These are phyloP conservation scores for Trichoderma harzianum DNA, from an alignment of 2,329 filamentous ascomycete genomes.

Conservation along the genomic window DNA sequence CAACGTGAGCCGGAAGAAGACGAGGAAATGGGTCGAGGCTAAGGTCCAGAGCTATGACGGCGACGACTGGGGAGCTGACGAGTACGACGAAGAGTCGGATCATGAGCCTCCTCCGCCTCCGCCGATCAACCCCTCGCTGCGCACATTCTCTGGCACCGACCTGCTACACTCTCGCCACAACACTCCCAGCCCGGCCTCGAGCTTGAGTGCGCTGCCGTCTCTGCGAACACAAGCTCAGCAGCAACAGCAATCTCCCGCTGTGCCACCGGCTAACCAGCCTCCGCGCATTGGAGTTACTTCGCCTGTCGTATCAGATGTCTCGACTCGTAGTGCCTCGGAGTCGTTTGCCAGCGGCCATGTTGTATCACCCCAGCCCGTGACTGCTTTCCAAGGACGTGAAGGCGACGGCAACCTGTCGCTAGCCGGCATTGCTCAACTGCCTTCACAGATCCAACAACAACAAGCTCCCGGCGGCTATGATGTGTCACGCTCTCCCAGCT, in stretches of 20 bases:
- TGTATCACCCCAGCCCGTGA: slow-evolving; percentile 15
- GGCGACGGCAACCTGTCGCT: slow-evolving; percentile 7
- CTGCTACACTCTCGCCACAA: slow-evolving; percentile 14
- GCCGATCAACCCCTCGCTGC: slow-evolving; percentile 8
- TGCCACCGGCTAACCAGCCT: neutral
- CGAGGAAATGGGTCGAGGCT: slow-evolving; percentile 91
- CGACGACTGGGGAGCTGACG: slow-evolving; percentile 83
- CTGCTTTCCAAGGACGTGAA: neutral
- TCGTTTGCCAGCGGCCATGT: neutral
- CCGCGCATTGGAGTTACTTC: slow-evolving; percentile 3
- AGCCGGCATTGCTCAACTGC: slow-evolving; percentile 1
- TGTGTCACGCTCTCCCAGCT: slow-evolving; percentile 9
- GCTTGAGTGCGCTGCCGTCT: slow-evolving; percentile 10
- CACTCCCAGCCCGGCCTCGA: slow-evolving; percentile 3
- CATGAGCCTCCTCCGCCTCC: slow-evolving; percentile 29
- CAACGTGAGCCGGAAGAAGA: slow-evolving; percentile 85
- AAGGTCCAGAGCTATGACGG: slow-evolving; percentile 85
- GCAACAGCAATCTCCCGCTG: slow-evolving; percentile 2
- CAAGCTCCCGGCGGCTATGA: neutral
- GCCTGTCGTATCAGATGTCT: slow-evolving; percentile 15
- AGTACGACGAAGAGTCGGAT: slow-evolving; percentile 50
- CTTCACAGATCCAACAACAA: slow-evolving; percentile 1
- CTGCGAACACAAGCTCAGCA: neutral
- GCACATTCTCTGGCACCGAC: slow-evolving; percentile 16
- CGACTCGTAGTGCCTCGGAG: slow-evolving; percentile 9